phyloP scores from a whole-genome alignment of 176 grass and related monocot species.

The Rhynchospora tenuis region DNA sequence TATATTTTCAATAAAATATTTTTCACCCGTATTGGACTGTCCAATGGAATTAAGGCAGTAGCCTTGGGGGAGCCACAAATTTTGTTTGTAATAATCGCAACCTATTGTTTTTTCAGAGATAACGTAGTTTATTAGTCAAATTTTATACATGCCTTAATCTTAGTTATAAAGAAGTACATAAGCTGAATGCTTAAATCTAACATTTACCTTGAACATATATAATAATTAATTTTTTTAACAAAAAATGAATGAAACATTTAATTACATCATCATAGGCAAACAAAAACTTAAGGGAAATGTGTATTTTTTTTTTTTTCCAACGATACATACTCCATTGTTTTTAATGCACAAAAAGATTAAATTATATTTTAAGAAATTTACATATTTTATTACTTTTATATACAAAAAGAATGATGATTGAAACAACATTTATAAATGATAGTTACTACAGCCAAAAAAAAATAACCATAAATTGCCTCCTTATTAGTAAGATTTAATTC shows the following conservation, averaged over 20 bases:
- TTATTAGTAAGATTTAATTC: not conserved
- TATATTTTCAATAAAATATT: slow-evolving; percentile 1
- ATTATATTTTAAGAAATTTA: no score
- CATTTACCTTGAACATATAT: not conserved
- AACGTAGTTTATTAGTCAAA: slow-evolving; percentile 8
- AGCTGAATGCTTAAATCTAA: not conserved
- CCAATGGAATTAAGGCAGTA: not conserved
- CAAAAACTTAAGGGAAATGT: not conserved
- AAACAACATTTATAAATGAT: no score
- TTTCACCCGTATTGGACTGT: not conserved
- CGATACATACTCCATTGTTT: no score
- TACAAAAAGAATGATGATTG: no score
- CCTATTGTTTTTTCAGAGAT: not conserved
- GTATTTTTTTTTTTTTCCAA: no score
- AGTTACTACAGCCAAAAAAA: no score
- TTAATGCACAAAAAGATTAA: no score
- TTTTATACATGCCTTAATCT: not conserved
- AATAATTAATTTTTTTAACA: not conserved
- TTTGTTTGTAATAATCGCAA: not conserved
- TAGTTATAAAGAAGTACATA: not conserved
- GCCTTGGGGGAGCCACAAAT: not conserved
- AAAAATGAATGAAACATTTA: not conserved
- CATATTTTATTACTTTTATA: no score
- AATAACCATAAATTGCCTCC: not conserved
- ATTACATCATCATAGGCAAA: not conserved